Evolutionary conservation across 441 rosid genomes (phyloP).

Genomic region (Iberis amara): DNA sequence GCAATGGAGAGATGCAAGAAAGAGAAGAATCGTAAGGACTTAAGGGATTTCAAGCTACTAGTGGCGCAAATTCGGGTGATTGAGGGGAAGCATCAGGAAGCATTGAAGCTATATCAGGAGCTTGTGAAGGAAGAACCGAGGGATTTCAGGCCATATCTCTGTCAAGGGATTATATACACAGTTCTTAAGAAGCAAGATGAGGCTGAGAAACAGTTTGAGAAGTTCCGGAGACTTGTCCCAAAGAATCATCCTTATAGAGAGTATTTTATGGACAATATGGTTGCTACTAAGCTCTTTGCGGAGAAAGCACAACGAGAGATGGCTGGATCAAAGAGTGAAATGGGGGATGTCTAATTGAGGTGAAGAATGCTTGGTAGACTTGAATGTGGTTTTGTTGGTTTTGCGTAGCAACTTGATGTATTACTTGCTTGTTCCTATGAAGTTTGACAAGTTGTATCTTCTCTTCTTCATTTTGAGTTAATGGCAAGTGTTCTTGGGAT

Average conservation of each 20-base stretch:
- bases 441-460: too few species aligned
- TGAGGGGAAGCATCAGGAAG: conserved; percentile 49
- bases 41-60: conserved; percentile 55
- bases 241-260: conserved; percentile 63
- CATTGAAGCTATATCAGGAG: conserved; percentile 60
- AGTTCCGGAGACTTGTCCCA: conserved; percentile 57
- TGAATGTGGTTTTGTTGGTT: conserved; percentile 19
- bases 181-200: conserved; percentile 50
- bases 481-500: too few species aligned
- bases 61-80: conserved; percentile 54
- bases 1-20: conserved; percentile 59
- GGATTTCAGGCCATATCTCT: conserved; percentile 73
- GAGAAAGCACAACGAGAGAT: conserved; percentile 47
- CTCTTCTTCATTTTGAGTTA: too few species aligned
- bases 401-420: too few species aligned
- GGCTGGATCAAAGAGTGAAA: conserved; percentile 36
- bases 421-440: too few species aligned
- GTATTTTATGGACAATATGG: conserved; percentile 54
- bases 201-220: conserved; percentile 61
- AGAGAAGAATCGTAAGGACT: conserved; percentile 47
- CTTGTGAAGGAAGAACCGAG: conserved; percentile 66
- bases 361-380: conserved; percentile 25
- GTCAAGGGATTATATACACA: conserved; percentile 63
- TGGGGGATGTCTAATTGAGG: background rate
- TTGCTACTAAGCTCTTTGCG: conserved; percentile 48